Conservation (phyloP, 1,139 yeast genomes). For the Saccharomyces hybrid region DNA sequence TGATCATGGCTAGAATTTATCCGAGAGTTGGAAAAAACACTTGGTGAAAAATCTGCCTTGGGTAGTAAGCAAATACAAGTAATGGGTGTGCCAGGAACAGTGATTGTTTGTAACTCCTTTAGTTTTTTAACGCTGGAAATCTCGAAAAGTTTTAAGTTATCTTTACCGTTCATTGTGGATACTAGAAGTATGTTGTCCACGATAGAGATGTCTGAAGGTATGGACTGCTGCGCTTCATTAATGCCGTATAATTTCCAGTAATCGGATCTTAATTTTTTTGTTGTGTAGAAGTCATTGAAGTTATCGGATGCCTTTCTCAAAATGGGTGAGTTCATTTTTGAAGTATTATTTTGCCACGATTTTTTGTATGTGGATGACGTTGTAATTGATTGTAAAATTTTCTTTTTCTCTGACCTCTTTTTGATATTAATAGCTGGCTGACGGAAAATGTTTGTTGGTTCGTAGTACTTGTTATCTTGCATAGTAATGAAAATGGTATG, state of each 20-base stretch:
- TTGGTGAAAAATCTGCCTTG: slow-evolving; percentile 1
- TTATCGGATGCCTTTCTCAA: slow-evolving; percentile 26
- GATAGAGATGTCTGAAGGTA: slow-evolving; percentile 16
- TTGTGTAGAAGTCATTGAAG: slow-evolving; percentile 24
- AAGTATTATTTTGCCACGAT: slow-evolving; percentile 16
- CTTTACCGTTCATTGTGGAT: slow-evolving; percentile 11
- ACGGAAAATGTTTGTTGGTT: slow-evolving; percentile 22
- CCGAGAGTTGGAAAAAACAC: background rate
- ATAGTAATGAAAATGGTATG: background rate
- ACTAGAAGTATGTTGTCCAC: slow-evolving; percentile 14
- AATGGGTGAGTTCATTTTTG: slow-evolving; percentile 15
- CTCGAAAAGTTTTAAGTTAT: slow-evolving; percentile 19
- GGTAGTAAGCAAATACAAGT: slow-evolving; percentile 14
- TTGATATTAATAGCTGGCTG: slow-evolving; percentile 23
- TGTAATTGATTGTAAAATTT: slow-evolving; percentile 3
- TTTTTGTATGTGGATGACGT: slow-evolving; percentile 8
- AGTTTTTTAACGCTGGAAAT: slow-evolving; percentile 11
- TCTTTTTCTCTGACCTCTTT: slow-evolving; percentile 8
- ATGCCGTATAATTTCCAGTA: slow-evolving; percentile 16
- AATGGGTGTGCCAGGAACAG: slow-evolving; percentile 24
- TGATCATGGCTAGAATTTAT: slow-evolving; percentile 16
- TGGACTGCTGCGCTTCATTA: background rate
- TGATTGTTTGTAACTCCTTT: slow-evolving; percentile 19
- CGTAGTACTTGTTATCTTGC: slow-evolving; percentile 13
- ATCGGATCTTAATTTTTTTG: slow-evolving; percentile 22